Conservation (phyloP, 345 rosid genomes). For the Luvunga scandens region DNA sequence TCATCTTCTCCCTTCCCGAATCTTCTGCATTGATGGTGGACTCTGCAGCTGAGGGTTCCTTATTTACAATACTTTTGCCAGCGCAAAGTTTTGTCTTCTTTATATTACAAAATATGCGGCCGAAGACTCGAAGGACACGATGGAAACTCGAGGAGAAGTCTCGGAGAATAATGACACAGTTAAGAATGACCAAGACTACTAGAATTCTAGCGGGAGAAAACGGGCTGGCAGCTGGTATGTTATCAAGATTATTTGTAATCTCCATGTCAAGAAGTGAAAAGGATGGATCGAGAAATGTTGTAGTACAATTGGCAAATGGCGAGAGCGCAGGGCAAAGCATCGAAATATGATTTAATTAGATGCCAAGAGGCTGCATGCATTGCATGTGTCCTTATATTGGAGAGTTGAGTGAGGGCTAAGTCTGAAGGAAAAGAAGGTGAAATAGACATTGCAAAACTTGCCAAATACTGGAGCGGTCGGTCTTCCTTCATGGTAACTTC, state of each 20-base stretch:
- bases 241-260: neutral
- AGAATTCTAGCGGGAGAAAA: constrained; percentile 12
- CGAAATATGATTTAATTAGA: neutral
- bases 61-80: neutral
- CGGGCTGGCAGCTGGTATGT: neutral
- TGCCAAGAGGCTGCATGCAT: neutral
- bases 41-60: neutral
- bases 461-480: neutral
- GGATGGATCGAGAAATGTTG: neutral
- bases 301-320: neutral
- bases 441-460: neutral
- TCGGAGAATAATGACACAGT: constrained; percentile 23
- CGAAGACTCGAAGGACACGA: constrained; percentile 16
- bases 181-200: constrained; percentile 20
- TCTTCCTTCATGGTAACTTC: neutral
- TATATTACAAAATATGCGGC: neutral
- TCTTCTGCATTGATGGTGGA: too few species aligned
- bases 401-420: neutral
- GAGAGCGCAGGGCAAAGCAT: neutral
- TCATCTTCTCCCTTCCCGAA: neutral
- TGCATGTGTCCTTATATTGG: neutral
- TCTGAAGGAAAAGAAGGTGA: neutral
- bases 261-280: neutral
- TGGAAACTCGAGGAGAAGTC: constrained; percentile 27
- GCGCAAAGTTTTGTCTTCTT: neutral